Evolutionary conservation across 1,284 basidiomycete genomes (phyloP).

Genomic region (Hemileia vastatrix): DNA sequence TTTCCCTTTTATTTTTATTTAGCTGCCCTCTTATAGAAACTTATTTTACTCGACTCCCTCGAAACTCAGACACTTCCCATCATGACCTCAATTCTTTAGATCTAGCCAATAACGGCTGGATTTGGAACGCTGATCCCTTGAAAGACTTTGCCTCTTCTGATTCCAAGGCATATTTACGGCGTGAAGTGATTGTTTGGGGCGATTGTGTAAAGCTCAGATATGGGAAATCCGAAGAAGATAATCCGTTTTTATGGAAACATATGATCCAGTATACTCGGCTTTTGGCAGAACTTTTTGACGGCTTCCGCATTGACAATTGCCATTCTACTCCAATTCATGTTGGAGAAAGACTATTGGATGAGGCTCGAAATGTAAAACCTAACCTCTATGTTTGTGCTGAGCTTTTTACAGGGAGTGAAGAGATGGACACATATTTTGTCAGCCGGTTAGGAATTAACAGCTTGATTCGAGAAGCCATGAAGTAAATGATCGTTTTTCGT

Average conservation of each 20-base stretch:
- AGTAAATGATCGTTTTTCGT: constrained; percentile 17
- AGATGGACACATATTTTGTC: constrained; percentile 83
- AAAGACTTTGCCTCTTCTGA: constrained; percentile 87
- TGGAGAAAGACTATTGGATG: constrained; percentile 82
- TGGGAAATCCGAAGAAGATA: constrained; percentile 63
- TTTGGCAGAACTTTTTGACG: constrained; percentile 75
- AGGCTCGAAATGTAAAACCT: constrained; percentile 75
- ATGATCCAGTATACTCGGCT: constrained; percentile 77
- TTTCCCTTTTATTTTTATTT: constrained; percentile 2
- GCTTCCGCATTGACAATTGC: constrained; percentile 95
- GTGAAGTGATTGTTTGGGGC: constrained; percentile 93
- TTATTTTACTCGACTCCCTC: constrained; percentile 74
- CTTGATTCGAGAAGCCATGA: constrained; percentile 80
- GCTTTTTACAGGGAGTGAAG: constrained; percentile 89
- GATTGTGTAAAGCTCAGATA: constrained; percentile 98
- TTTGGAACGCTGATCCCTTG: constrained; percentile 91
- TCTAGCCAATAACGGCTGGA: constrained; percentile 97
- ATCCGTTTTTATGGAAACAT: constrained; percentile 89
- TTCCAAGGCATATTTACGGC: constrained; percentile 90
- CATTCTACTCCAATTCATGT: constrained; percentile 94
- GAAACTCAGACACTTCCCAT: constrained; percentile 51
- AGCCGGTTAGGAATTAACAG: constrained; percentile 82
- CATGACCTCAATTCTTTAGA: constrained; percentile 62
- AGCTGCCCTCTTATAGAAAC: constrained; percentile 73
- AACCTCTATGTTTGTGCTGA: constrained; percentile 93